Percentiles rank a stretch among this genome's conserved stretches.
phyloP scores from a whole-genome alignment of 371 early-diverging fungal genomes.

The Mortierella sp. region DNA sequence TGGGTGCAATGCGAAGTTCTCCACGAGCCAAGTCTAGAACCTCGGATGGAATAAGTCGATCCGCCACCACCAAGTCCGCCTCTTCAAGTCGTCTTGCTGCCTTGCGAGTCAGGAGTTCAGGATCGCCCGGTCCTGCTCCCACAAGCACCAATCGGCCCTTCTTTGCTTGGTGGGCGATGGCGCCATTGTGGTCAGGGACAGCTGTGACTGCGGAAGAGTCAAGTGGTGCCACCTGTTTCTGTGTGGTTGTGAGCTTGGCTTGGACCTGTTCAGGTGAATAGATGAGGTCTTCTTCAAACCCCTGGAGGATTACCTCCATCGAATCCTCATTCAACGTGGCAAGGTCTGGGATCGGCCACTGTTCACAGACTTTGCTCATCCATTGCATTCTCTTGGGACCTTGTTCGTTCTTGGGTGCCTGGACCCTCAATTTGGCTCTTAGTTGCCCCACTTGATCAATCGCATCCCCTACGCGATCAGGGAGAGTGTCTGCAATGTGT shows the following conservation, averaged over 20 bases:
- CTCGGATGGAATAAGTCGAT: slow-evolving; percentile 77
- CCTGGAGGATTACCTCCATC: slow-evolving; percentile 65
- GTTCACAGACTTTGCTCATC: slow-evolving; percentile 63
- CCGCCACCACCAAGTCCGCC: slow-evolving; percentile 87
- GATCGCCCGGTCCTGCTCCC: slow-evolving; percentile 91
- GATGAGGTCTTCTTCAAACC: slow-evolving; percentile 66
- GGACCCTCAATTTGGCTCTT: slow-evolving; percentile 71
- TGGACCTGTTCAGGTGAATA: slow-evolving; percentile 47
- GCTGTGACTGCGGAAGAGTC: slow-evolving; percentile 1
- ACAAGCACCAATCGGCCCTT: slow-evolving; percentile 70
- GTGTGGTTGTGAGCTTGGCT: slow-evolving; percentile 13
- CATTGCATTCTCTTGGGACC: slow-evolving; percentile 84
- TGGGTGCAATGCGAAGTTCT: slow-evolving; percentile 76
- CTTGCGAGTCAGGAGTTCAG: slow-evolving; percentile 79
- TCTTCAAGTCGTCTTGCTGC: slow-evolving; percentile 68
- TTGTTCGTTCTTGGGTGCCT: slow-evolving; percentile 73
- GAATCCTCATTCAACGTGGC: slow-evolving; percentile 60
- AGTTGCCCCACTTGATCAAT: slow-evolving; percentile 78
- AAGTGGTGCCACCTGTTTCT: slow-evolving; percentile 5
- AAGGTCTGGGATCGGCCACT: slow-evolving; percentile 67
- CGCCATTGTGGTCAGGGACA: background rate
- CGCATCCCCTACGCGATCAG: slow-evolving; percentile 72
- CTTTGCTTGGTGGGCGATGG: background rate
- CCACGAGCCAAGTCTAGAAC: slow-evolving; percentile 68
- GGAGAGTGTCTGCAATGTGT: slow-evolving; percentile 71